These are phyloP conservation scores for Leishmania turanica DNA, from an alignment of 208 protist species.

Conservation along the genomic window DNA sequence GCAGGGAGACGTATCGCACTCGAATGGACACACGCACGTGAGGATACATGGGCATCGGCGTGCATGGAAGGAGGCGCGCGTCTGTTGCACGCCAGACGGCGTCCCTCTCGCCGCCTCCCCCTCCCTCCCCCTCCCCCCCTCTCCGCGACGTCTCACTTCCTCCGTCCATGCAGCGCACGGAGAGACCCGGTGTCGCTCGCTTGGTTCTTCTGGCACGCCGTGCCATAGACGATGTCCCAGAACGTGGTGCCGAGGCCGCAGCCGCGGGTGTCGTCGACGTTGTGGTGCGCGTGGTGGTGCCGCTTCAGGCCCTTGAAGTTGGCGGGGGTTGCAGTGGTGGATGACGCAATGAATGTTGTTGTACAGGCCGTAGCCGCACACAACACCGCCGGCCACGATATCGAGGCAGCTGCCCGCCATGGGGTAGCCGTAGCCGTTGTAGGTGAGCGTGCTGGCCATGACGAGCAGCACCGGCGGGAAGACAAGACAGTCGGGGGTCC, in stretches of 20 bases:
- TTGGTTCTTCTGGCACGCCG: constrained; percentile 35
- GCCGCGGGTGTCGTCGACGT: constrained; percentile 43
- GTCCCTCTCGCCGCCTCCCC: too few species aligned
- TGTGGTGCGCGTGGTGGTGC: constrained; percentile 66
- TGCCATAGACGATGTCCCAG: constrained; percentile 53
- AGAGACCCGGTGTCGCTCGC: too few species aligned
- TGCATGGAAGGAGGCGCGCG: too few species aligned
- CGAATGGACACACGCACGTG: too few species aligned
- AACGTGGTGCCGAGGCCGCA: constrained; percentile 56
- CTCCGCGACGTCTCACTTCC: not conserved
- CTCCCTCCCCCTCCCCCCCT: too few species aligned
- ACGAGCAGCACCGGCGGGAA: constrained; percentile 51
- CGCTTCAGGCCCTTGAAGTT: constrained; percentile 53
- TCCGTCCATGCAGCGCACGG: not conserved
- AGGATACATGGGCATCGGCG: too few species aligned
- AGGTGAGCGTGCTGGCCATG: constrained; percentile 33
- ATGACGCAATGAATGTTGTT: constrained; percentile 54
- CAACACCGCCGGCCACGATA: constrained; percentile 36
- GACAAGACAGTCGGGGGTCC: constrained; percentile 56
- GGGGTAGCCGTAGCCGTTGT: constrained; percentile 32
- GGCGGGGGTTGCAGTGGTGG: constrained; percentile 45
- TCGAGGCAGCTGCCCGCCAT: constrained; percentile 49
- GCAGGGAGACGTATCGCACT: too few species aligned
- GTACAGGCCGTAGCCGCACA: constrained; percentile 50
- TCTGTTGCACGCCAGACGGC: too few species aligned